Evolutionary conservation across 208 protist species (phyloP), one percentile per base, ranked within the genome.

Genomic region (Leishmania aethiopica): DNA sequence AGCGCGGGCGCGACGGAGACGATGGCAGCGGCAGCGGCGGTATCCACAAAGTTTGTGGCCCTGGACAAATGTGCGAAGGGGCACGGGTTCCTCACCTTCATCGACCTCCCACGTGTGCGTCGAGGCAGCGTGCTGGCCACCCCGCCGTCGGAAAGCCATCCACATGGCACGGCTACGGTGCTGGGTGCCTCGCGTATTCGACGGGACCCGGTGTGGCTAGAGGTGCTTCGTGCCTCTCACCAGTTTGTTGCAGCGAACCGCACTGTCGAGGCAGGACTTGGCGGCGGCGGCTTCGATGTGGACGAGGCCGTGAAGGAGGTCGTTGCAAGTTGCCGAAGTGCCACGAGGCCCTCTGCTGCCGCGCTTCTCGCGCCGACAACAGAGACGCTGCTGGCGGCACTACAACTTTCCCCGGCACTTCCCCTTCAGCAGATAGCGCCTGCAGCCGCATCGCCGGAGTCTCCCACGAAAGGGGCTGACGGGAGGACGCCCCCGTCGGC

Each of bases 41-140:
- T 2, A 75, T 84, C 60, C 62, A 85, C 78, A 28, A 69, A 42
- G 64, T 98, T 98, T 83, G 53, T 97, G 6, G 96, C 96, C 53
- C 87, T 98, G 28, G 96, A 97, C 83, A 98, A 98, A 85, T 97
- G 92, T 75, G 81, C 91, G 17, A 95, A 94, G 77, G 83, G 88
- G 2, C 88, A 86, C 57, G 91, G 93, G n/a, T 97, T 95, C 81
- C 77, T 97, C 15, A 91, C 93, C 64, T 97, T 97, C 76, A 80
- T 95, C 71, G 91, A 97, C 76, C 51, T 97, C 35, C 82, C 87
- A 22, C 75, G 93, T 15, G 77, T 51, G 28, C 35, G 66, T 49
- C 76, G 62, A 37, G 62, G 73, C 35, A 40, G 77, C 28, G 47
- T 25, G 7, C 3, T 32, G 37, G 69, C 69, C 22, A 15, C 22